Evolutionary conservation across 2,329 filamentous ascomycete genomes (phyloP), one percentile per base, ranked within the genome.

Genomic region (Ophiocordyceps camponoti-floridani): DNA sequence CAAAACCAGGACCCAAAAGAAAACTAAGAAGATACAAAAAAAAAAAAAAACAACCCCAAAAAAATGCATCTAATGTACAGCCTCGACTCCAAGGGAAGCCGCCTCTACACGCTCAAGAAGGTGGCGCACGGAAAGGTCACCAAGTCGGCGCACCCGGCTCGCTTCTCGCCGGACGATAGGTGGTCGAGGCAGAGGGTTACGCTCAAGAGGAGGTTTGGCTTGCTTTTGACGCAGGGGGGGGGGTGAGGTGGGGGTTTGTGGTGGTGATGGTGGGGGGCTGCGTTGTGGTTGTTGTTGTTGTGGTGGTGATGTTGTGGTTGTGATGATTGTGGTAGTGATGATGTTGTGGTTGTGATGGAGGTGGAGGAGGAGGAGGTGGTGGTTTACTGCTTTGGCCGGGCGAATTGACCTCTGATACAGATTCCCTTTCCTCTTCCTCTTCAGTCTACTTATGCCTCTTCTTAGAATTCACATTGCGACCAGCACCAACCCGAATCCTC

Each of bases 141-240:
- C 63, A 94, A 94, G 73, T 91, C 84, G 45, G 91, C 91, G 46
- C 89, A 96, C 69, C 89, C 91, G 42, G 91, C 91, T 40, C 77
- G 91, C 54, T 98, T 96, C 73, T 94, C 86, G 42, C 91, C 91
- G 51, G 91, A 98, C 67, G 91, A 98, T 73, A 94, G 95, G 73
- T 96, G 93, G 75, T 94, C 87, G 58, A 84, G 86, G 60, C 89
- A 96, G 69, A 79, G 91, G 55, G 87, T 96, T 43, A 93, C 87
- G 18, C 73, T 96, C 57, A 94, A 95, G 80, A 87, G 84, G 70
- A 76, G 91, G 58, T 96, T 94, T 60, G 82, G 82, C 43, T 73
- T 95, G 51, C 77, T 96, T 49, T 68, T 94, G 62, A 91, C 84
- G 45, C 85, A 94, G 72, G 82, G 69, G 61, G 69, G 71, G 75